Conservation (phyloP, 805 yeast genomes). For the Saccharomycopsis fermentans region DNA sequence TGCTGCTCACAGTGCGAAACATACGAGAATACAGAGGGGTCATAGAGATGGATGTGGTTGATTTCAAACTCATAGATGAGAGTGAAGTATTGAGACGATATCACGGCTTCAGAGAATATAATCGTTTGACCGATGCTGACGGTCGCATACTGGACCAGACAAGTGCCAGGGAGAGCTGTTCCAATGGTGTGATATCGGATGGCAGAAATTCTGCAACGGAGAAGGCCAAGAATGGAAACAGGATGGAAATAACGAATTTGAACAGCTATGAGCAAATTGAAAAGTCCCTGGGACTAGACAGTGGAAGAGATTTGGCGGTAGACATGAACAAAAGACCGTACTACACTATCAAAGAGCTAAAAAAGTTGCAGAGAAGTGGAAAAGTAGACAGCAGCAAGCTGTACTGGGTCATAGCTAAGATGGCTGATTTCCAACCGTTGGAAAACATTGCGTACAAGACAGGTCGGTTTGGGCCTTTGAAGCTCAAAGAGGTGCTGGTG, state of each 20-base stretch:
- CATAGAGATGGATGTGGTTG: neutral
- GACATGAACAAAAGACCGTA: neutral
- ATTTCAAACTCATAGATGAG: neutral
- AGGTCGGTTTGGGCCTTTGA: neutral
- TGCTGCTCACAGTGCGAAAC: neutral
- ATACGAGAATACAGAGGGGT: neutral
- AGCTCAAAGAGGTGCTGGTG: neutral
- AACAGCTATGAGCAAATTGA: too few species aligned
- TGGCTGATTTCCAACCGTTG: neutral
- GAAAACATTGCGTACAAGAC: neutral
- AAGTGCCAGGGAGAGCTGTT: too few species aligned
- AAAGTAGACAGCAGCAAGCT: neutral
- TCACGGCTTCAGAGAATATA: neutral
- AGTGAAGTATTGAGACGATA: neutral
- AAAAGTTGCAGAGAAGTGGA: neutral
- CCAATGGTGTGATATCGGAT: too few species aligned
- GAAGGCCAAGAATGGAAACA: too few species aligned
- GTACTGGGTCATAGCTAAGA: neutral
- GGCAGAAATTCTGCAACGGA: too few species aligned
- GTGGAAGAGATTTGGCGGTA: neutral
- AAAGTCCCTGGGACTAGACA: neutral
- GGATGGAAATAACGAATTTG: too few species aligned
- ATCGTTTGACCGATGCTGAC: neutral
- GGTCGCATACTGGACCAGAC: too few species aligned
- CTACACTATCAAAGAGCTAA: neutral